A percentile compares a stretch with the other conserved stretches of the same genome.
These are phyloP conservation scores for Fusarium circinatum DNA, from an alignment of 2,329 filamentous ascomycete genomes.

Conservation along the genomic window DNA sequence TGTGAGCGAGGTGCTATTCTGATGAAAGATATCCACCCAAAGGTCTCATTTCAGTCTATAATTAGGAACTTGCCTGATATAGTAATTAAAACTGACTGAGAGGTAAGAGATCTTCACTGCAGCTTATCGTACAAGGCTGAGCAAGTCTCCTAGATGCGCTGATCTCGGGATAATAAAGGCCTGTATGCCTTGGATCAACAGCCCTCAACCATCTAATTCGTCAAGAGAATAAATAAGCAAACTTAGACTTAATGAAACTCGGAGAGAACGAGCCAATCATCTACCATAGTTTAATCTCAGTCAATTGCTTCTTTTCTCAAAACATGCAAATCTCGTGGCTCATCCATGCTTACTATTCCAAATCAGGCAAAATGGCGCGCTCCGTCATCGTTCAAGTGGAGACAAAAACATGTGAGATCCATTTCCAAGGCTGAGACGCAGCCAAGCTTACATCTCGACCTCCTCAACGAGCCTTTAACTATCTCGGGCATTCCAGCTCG, in stretches of 20 bases:
- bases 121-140: conserved; percentile 22
- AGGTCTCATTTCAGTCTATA: too few relatives aligned
- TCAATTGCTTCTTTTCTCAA: not conserved
- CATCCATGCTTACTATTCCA: conserved; percentile 14
- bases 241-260: not conserved
- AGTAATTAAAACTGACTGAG: not conserved
- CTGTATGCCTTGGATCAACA: conserved; percentile 9
- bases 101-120: not conserved
- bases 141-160: not conserved
- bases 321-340: not conserved
- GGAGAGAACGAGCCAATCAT: not conserved
- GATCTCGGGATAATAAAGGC: conserved; percentile 7
- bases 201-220: not conserved
- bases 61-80: too few relatives aligned
- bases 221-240: not conserved
- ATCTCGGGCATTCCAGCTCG: not conserved
- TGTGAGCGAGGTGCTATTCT: too few relatives aligned
- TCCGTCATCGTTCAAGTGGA: conserved; percentile 6
- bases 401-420: not conserved
- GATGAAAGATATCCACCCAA: too few relatives aligned
- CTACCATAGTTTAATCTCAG: not conserved
- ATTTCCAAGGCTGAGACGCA: not conserved
- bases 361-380: conserved; percentile 24
- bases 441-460: not conserved
- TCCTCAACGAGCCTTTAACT: conserved; percentile 14